Evolutionary conservation across 1,139 yeast genomes (phyloP).

Genomic region (Maudiozyma humilis): DNA sequence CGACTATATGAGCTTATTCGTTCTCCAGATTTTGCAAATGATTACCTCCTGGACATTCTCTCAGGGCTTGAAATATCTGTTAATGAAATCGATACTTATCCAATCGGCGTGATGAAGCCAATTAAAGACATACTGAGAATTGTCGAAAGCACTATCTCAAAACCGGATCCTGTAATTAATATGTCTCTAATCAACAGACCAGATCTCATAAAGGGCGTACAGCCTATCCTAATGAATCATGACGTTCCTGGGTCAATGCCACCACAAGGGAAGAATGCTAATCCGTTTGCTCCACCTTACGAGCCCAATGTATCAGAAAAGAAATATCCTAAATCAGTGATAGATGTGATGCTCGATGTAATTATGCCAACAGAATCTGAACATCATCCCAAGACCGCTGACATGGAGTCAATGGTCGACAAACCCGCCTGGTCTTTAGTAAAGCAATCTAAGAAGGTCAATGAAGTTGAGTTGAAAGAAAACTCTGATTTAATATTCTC

Average conservation of each 20-base stretch:
- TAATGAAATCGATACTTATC: slow-evolving; percentile 57
- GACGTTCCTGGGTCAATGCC: slow-evolving; percentile 9
- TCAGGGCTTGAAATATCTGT: slow-evolving; percentile 45
- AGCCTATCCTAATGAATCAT: background rate
- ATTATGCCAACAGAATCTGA: too few species aligned
- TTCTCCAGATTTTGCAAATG: slow-evolving; percentile 43
- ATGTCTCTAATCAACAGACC: slow-evolving; percentile 58
- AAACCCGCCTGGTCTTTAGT: too few species aligned
- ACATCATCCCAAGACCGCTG: too few species aligned
- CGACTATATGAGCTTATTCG: slow-evolving; percentile 56
- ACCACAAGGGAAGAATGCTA: background rate
- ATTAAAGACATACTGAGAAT: slow-evolving; percentile 50
- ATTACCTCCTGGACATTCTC: slow-evolving; percentile 52
- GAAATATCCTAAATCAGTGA: background rate
- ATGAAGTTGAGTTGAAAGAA: slow-evolving; percentile 16
- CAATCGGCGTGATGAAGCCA: slow-evolving; percentile 63
- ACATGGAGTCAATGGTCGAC: too few species aligned
- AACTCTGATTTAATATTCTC: slow-evolving; percentile 52
- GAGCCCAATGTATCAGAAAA: too few species aligned
- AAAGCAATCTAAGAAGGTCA: slow-evolving; percentile 1
- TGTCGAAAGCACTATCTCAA: slow-evolving; percentile 50
- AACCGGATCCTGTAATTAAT: slow-evolving; percentile 43
- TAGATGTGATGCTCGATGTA: background rate
- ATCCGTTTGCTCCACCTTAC: too few species aligned
- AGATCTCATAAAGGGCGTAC: slow-evolving; percentile 40